Percentiles rank a stretch among this genome's conserved stretches.
phyloP scores from a whole-genome alignment of 108 stramenopile genomes.

The Cylindrotheca closterium region DNA sequence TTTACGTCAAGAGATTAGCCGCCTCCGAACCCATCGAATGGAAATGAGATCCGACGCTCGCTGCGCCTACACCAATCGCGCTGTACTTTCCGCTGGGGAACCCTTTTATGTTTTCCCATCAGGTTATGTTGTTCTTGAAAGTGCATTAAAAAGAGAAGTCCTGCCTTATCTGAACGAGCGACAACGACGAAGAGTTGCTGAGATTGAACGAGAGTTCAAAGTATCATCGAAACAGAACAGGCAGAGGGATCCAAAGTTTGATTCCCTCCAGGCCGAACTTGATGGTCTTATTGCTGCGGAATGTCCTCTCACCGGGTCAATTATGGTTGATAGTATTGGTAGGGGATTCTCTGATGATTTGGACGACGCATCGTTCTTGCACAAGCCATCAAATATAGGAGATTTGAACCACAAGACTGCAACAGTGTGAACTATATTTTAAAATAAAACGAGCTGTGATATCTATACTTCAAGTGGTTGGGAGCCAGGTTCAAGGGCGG shows the following conservation, averaged over 20 bases:
- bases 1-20: slow-evolving; percentile 65
- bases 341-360: slow-evolving; percentile 40
- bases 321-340: slow-evolving; percentile 82
- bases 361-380: background rate
- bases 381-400: slow-evolving; percentile 23
- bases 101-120: slow-evolving; percentile 89
- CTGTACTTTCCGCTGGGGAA: slow-evolving; percentile 59
- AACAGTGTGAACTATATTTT: slow-evolving; percentile 12
- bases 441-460: no score
- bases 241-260: slow-evolving; percentile 14
- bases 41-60: slow-evolving; percentile 65
- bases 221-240: background rate
- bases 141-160: slow-evolving; percentile 66
- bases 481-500: slow-evolving; percentile 26
- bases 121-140: slow-evolving; percentile 76
- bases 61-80: slow-evolving; percentile 79
- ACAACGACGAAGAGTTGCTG: slow-evolving; percentile 53
- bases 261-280: slow-evolving; percentile 64
- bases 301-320: slow-evolving; percentile 80
- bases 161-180: slow-evolving; percentile 68
- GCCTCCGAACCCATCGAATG: slow-evolving; percentile 57
- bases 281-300: slow-evolving; percentile 88
- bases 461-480: slow-evolving; percentile 11
- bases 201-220: slow-evolving; percentile 60
- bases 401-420: background rate